A percentile compares a stretch with the other conserved stretches of the same genome.
phyloP scores from a whole-genome alignment of 164 flowering plant genomes.

The Euptelea pleiosperma region DNA sequence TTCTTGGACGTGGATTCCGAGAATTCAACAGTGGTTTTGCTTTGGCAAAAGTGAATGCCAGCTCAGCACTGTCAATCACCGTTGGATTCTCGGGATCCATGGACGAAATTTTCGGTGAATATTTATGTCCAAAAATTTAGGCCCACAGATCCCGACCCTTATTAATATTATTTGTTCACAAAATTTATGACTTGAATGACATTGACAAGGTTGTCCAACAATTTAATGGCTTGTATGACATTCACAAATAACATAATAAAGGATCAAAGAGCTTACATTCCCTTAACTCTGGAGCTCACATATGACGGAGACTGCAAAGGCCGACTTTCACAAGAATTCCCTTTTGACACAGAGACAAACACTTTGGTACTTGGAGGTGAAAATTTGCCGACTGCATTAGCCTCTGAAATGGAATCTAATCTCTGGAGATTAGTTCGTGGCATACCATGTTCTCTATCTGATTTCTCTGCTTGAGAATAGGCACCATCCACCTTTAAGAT shows the following conservation, averaged over 20 bases:
- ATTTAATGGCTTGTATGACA: too few species aligned
- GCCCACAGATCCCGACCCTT: too few species aligned
- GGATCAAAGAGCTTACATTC: conserved; percentile 40
- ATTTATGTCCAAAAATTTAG: too few species aligned
- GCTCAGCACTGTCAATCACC: too few species aligned
- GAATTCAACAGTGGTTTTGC: too few species aligned
- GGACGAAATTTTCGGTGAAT: too few species aligned
- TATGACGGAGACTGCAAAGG: conserved; percentile 20
- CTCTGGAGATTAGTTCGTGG: conserved; percentile 8
- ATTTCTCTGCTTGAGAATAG: conserved; percentile 14
- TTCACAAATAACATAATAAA: not conserved
- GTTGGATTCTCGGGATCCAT: too few species aligned
- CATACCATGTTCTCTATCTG: conserved; percentile 18
- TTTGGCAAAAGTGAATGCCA: too few species aligned
- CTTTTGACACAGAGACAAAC: conserved; percentile 16
- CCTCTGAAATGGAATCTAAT: conserved; percentile 19
- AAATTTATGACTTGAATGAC: too few species aligned
- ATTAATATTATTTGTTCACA: too few species aligned
- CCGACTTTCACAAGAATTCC: conserved; percentile 21
- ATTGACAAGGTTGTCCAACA: too few species aligned
- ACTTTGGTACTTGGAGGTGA: conserved; percentile 13
- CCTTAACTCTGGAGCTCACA: conserved; percentile 21
- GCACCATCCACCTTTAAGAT: conserved; percentile 1
- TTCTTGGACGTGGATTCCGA: too few species aligned
- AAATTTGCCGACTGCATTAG: conserved; percentile 10